Evolutionary conservation across 202 grass and related monocot species (phyloP), one percentile per base, ranked within the genome.

Genomic region (Setaria viridis): DNA sequence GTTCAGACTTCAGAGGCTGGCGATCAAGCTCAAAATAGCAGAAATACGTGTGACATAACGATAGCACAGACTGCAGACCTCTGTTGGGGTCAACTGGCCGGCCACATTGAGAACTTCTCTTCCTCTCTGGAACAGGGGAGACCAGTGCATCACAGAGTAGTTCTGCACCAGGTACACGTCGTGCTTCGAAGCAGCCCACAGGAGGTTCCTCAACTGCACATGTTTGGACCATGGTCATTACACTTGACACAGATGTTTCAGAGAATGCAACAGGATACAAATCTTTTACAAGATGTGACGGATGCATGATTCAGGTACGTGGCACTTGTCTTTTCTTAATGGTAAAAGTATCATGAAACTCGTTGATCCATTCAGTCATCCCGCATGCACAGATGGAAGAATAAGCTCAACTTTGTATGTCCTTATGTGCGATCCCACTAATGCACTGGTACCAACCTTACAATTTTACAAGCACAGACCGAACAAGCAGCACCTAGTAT

Each of bases 131-230:
- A 79, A 76, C 37, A 95, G 81, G 59, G 93, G 87, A 58, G 95
- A 95, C 91, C 91, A 98, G 48, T 98, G 95, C 91, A 80, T 92
- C 13, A 95, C 85, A 37, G 93, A 92, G 21, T 95, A 93, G 88
- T 95, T 91, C 62, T 91, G 87, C 78, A 91, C 75, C 78, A 90
- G 74, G 67, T 95, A 98, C 39, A 95, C 93, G 64, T 98, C 95
- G 80, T 95, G 89, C 82, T 98, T 98, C 62, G 93, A 95, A 5
- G 91, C 82, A 13, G 91, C 91, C 93, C 89, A 95, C 75, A 98
- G 8, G 42, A 98, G 89, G 76, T 98, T 93, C 76, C 95, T 92
- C 82, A 98, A 79, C 95, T 95, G 90, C 80, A 80, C 7, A 59
- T 34, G 35, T 21, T 21, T 37, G 67, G 21, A 54, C 29, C 0